phyloP scores from a whole-genome alignment of 1,284 basidiomycete species.

The Boletus mariae region DNA sequence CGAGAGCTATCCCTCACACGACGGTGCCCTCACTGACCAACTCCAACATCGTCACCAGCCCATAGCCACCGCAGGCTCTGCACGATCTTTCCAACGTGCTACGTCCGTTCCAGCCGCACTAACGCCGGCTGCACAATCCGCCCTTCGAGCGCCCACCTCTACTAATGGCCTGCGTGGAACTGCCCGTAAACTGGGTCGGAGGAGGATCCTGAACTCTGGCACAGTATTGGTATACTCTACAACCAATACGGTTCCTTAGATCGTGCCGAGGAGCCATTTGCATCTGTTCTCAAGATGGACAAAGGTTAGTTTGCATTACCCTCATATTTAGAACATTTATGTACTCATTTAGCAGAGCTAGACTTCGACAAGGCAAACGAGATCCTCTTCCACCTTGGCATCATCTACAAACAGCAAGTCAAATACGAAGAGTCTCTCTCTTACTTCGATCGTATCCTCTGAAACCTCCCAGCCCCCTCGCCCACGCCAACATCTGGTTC shows the following conservation, averaged over 20 bases:
- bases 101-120: conserved; percentile 50
- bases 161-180: conserved; percentile 34
- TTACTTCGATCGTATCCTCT: conserved; percentile 95
- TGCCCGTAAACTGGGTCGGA: conserved; percentile 37
- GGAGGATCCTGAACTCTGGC: conserved; percentile 99
- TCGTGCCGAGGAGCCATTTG: conserved; percentile 98
- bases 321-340: conserved; percentile 17
- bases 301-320: conserved; percentile 56
- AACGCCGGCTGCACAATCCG: conserved; percentile 32
- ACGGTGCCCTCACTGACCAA: conserved; percentile 18
- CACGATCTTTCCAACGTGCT: conserved; percentile 57
- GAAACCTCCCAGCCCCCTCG: conserved; percentile 91
- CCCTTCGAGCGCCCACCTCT: conserved; percentile 22
- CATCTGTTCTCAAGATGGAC: conserved; percentile 95
- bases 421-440: conserved; percentile 84
- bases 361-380: conserved; percentile 99
- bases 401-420: conserved; percentile 98
- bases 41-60: conserved; percentile 26
- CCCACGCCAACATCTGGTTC: conserved; percentile 99
- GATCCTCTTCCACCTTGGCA: conserved; percentile 96
- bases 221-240: conserved; percentile 98
- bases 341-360: conserved; percentile 45
- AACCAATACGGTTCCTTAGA: conserved; percentile 98
- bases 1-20: conserved; percentile 47
- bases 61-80: conserved; percentile 17